phyloP scores from a whole-genome alignment of 352 stramenopile genomes.

The Globisporangium polare region DNA sequence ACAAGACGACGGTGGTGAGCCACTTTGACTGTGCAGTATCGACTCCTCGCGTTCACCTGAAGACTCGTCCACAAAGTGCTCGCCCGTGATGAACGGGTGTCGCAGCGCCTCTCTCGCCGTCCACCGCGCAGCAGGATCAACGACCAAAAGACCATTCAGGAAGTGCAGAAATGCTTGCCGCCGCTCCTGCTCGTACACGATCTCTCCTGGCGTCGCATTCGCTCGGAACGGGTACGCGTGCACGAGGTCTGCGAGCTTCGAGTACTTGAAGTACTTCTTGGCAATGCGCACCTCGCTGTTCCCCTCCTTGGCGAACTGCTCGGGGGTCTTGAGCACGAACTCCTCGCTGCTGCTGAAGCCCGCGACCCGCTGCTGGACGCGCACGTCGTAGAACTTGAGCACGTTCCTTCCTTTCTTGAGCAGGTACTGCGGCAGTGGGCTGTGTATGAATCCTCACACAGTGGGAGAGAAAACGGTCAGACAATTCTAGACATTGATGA shows the following conservation, averaged over 20 bases:
- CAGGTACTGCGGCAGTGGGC: constrained; percentile 28
- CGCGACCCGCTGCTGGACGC: neutral
- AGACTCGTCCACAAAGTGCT: constrained; percentile 15
- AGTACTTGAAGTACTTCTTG: constrained; percentile 59
- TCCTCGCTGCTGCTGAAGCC: constrained; percentile 7
- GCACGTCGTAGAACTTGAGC: constrained; percentile 44
- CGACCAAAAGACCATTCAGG: constrained; percentile 22
- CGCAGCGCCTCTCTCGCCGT: constrained; percentile 29
- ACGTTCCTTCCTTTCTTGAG: constrained; percentile 33
- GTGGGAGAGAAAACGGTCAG: neutral
- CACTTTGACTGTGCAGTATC: neutral
- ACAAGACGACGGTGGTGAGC: neutral
- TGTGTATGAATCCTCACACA: neutral
- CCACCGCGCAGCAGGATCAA: constrained; percentile 35
- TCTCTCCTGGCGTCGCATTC: constrained; percentile 16
- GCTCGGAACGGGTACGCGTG: constrained; percentile 33
- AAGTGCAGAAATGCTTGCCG: constrained; percentile 39
- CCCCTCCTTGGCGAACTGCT: constrained; percentile 33
- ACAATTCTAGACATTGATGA: no score
- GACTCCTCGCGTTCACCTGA: neutral
- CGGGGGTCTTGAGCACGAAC: constrained; percentile 35
- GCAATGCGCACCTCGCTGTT: constrained; percentile 25
- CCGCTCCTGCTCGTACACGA: constrained; percentile 13
- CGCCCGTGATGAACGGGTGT: constrained; percentile 48
- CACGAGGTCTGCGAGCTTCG: constrained; percentile 38